Base-by-base conservation (phyloP, 495 filamentous ascomycete genomes). In the Letharia columbiana region DNA sequence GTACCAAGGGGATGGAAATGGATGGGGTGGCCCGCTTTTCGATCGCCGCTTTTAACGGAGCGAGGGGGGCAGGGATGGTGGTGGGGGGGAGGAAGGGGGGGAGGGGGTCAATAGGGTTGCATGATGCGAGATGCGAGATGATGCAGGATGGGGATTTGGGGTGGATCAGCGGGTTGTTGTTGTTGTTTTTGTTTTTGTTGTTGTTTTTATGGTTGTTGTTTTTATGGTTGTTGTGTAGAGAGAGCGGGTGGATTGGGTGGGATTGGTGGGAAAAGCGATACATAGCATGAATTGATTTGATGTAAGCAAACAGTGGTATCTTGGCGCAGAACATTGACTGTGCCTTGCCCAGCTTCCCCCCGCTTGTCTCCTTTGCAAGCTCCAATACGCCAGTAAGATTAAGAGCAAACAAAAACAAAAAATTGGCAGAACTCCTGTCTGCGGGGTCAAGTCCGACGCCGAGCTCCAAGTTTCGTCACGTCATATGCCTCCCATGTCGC, bases 401-500 rank as follows among this genome's bases (percentile, higher is more conserved):
- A 56, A 56, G 35, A 4, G 31, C 52, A 56, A 35, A 56, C 4
- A 56, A 17, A 33, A 33, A 5, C 13, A 33, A 17, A 17, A 33
- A 17, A 18, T 4, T 35, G 15, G 28, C 31, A 35, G 13, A 56
- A 56, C 13, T 35, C 52, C 52, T 2, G 5, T 15, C 52, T 56
- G 52, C 52, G 13, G 13, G 35, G 52, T 35, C 11, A 9, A 35
- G 28, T 56, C 31, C 52, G 52, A 56, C 52, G 52, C 52, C 52
- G 31, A 11, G 49, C 28, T 33, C 52, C 52, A 33, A 56, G 61
- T 31, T 67, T 65, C 68, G 61, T 69, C 60, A 67, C 65, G 59
- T 69, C 68, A 61, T 69, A 15, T 56, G 68, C 68, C 68, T 69
- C 64, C 52, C 61, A 63, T 66, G 58, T 62, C 60, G 52, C 52